Percentiles rank a stretch among this genome's conserved stretches.
Evolutionary conservation across 371 early-diverging fungal genomes (phyloP).

Genomic region (Circinella minor): DNA sequence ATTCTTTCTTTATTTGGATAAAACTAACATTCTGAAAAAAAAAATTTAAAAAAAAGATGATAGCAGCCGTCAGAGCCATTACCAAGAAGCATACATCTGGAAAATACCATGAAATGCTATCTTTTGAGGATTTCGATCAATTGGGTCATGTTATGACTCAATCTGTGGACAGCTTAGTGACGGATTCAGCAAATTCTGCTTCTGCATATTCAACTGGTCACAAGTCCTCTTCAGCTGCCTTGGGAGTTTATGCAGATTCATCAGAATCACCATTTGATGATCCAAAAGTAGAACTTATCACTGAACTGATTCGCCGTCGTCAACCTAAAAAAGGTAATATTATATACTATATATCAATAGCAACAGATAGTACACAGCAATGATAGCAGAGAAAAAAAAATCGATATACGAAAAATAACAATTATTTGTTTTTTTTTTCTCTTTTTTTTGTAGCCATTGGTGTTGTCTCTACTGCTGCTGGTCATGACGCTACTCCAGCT

Average conservation of each 20-base stretch:
- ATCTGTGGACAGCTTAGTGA: constrained; percentile 73
- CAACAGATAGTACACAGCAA: no score
- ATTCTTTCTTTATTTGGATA: not conserved
- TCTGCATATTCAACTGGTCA: constrained; percentile 73
- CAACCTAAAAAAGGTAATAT: constrained; percentile 56
- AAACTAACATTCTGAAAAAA: no score
- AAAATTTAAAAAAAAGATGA: constrained; percentile 37
- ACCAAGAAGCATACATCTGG: constrained; percentile 59
- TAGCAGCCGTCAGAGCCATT: constrained; percentile 63
- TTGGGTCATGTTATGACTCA: constrained; percentile 76
- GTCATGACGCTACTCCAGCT: constrained; percentile 79
- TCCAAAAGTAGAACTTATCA: constrained; percentile 67
- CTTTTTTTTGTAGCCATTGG: constrained; percentile 45
- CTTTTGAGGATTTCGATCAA: constrained; percentile 66
- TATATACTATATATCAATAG: no score
- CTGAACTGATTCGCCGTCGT: constrained; percentile 74
- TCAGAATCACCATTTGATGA: constrained; percentile 60
- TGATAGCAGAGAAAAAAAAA: no score
- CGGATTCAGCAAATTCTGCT: constrained; percentile 82
- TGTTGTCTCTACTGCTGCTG: constrained; percentile 73
- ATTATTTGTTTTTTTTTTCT: no score
- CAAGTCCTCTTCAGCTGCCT: constrained; percentile 62
- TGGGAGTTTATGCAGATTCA: constrained; percentile 72
- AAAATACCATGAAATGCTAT: constrained; percentile 60
- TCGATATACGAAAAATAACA: no score